phyloP scores from a whole-genome alignment of 257 asterid species.

The Phtheirospermum japonicum region DNA sequence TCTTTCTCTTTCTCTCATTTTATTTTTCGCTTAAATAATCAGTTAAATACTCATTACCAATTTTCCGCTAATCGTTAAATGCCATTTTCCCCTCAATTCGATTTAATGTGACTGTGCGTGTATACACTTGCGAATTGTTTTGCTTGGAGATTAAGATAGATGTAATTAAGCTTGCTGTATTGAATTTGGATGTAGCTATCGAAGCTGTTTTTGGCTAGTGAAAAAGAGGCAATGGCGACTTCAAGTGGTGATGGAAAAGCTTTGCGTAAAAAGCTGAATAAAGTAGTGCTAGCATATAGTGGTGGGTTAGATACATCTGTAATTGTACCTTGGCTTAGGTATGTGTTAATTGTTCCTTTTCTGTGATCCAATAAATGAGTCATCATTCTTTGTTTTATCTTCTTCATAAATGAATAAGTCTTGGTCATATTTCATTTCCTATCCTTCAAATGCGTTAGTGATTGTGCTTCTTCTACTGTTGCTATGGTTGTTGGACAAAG shows the following conservation, averaged over 20 bases:
- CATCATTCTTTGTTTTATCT: background rate
- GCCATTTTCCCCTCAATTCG: background rate
- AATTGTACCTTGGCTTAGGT: slow-evolving; percentile 99
- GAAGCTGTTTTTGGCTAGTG: slow-evolving; percentile 57
- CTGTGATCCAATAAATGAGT: background rate
- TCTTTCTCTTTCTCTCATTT: background rate
- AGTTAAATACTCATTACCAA: background rate
- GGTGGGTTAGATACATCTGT: slow-evolving; percentile 98
- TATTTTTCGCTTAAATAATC: background rate
- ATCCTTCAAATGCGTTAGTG: too few species aligned
- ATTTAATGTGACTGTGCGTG: background rate
- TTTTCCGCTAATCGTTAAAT: background rate
- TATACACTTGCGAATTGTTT: too few species aligned
- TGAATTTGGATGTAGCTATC: slow-evolving; percentile 46
- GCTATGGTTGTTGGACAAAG: too few species aligned
- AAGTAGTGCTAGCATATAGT: slow-evolving; percentile 93
- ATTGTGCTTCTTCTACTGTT: too few species aligned
- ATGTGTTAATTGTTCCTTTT: slow-evolving; percentile 8
- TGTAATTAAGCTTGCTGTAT: background rate
- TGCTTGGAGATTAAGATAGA: too few species aligned
- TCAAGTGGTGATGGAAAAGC: slow-evolving; percentile 43
- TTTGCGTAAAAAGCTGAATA: slow-evolving; percentile 64
- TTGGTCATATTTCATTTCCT: too few species aligned
- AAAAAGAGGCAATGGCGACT: slow-evolving; percentile 42
- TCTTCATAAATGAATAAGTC: background rate